Conservation (phyloP, 75 land plant species). For the Azolla pinnata region DNA sequence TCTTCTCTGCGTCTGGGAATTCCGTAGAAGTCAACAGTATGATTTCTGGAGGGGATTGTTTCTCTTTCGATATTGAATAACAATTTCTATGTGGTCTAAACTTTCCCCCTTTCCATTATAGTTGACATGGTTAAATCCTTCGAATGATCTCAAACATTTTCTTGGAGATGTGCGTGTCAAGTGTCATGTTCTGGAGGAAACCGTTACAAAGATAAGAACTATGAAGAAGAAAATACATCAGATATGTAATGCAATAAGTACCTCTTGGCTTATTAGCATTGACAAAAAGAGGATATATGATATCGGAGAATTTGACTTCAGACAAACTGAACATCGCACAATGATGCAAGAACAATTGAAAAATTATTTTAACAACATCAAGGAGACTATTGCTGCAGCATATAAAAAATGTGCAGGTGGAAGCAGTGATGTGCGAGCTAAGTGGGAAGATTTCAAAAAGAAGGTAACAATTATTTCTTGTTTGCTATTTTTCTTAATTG, state of each 20-base stretch:
- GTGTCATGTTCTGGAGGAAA: conserved; percentile 19
- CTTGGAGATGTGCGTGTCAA: conserved; percentile 19
- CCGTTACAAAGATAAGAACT: conserved; percentile 14
- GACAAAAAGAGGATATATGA: conserved; percentile 29
- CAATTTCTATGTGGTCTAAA: too few relatives aligned
- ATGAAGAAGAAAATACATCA: conserved; percentile 16
- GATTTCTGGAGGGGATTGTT: too few relatives aligned
- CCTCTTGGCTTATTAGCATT: conserved; percentile 12
- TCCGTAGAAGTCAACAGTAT: too few relatives aligned
- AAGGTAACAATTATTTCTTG: conserved; percentile 10
- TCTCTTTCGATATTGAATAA: too few relatives aligned
- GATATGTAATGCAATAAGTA: conserved; percentile 17
- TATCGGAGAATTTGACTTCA: conserved; percentile 19
- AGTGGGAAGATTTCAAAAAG: conserved; percentile 26
- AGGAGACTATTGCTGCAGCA: conserved; percentile 16
- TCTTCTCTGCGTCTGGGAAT: too few relatives aligned
- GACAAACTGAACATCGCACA: conserved; percentile 18
- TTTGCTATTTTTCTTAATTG: too few relatives aligned
- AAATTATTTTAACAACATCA: conserved; percentile 11
- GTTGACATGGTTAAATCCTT: conserved; percentile 19
- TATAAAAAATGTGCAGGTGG: conserved; percentile 23
- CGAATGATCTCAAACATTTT: conserved; percentile 12
- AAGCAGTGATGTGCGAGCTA: conserved; percentile 16
- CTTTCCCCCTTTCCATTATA: too few relatives aligned
- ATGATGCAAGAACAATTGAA: conserved; percentile 13